phyloP scores from a whole-genome alignment of 345 rosid genomes.

The Trapa incisa region DNA sequence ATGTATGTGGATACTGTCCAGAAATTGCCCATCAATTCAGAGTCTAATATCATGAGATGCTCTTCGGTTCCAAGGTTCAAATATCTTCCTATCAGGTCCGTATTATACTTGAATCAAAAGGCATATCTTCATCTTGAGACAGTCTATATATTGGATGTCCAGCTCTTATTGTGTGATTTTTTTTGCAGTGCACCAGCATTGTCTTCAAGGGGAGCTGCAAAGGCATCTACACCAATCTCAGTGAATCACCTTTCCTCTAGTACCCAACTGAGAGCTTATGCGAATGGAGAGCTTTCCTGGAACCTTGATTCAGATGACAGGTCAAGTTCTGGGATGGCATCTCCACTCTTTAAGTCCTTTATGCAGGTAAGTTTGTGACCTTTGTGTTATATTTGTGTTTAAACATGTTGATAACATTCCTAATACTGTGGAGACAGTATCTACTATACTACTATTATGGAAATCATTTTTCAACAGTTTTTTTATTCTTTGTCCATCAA shows the following conservation, averaged over 20 bases:
- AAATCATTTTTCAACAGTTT: not conserved
- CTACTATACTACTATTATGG: not conserved
- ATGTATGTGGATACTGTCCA: slow-evolving; percentile 75
- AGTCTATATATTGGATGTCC: not conserved
- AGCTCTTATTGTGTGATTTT: not conserved
- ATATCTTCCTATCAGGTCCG: slow-evolving; percentile 90
- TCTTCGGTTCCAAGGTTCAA: slow-evolving; percentile 89
- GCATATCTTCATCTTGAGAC: not conserved
- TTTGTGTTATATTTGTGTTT: not conserved
- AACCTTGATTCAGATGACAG: slow-evolving; percentile 51
- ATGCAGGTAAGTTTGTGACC: slow-evolving; percentile 51
- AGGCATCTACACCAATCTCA: slow-evolving; percentile 37
- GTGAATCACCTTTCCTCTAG: slow-evolving; percentile 43
- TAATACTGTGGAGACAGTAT: not conserved
- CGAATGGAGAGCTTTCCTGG: slow-evolving; percentile 57
- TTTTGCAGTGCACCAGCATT: slow-evolving; percentile 64
- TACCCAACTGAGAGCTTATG: slow-evolving; percentile 52
- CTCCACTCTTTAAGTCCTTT: slow-evolving; percentile 83
- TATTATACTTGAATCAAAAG: too few relatives aligned
- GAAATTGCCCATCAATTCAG: slow-evolving; percentile 83
- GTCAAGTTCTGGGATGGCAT: slow-evolving; percentile 65
- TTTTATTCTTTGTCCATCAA: not conserved
- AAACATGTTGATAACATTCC: not conserved
- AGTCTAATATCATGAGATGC: slow-evolving; percentile 91
- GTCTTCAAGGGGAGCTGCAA: slow-evolving; percentile 58